phyloP scores from a whole-genome alignment of 2,329 filamentous ascomycete species.

The Exophiala phaeomuriformis region DNA sequence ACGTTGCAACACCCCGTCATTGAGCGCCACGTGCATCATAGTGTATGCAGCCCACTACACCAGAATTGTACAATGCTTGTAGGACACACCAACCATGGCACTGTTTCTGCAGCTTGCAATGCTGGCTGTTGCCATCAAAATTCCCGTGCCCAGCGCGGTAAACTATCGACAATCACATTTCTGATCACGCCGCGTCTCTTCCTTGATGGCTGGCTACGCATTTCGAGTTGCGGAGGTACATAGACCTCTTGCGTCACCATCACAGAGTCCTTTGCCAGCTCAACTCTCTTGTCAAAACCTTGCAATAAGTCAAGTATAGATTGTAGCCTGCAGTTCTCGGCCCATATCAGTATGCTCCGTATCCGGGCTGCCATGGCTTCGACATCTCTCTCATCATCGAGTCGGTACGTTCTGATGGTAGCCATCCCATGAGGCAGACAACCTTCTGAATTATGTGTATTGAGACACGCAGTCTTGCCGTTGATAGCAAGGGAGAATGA shows the following conservation, averaged over 20 bases:
- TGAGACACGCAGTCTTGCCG: slow-evolving; percentile 22
- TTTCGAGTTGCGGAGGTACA: slow-evolving; percentile 4
- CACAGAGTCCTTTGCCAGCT: slow-evolving; percentile 1
- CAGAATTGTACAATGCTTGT: too few relatives aligned
- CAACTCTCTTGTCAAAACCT: slow-evolving; percentile 13
- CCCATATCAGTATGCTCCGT: slow-evolving; percentile 23
- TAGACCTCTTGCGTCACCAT: not conserved
- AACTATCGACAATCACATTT: slow-evolving; percentile 9
- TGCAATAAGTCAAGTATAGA: slow-evolving; percentile 20
- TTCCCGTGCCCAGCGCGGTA: slow-evolving; percentile 10
- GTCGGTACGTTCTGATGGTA: slow-evolving; percentile 19
- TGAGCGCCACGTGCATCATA: too few relatives aligned
- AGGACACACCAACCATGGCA: not conserved
- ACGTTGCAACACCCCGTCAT: too few relatives aligned
- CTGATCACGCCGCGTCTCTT: slow-evolving; percentile 6
- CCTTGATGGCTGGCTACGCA: not conserved
- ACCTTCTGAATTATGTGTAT: slow-evolving; percentile 22
- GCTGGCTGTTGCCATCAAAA: not conserved
- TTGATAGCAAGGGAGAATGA: slow-evolving; percentile 26
- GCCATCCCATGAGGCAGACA: slow-evolving; percentile 17
- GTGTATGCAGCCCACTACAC: too few relatives aligned
- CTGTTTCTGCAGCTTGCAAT: not conserved
- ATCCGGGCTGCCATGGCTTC: slow-evolving; percentile 19
- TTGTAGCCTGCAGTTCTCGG: slow-evolving; percentile 19
- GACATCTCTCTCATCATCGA: slow-evolving; percentile 21